Conservation (phyloP, 2,329 filamentous ascomycete species). For the Nemania serpens region DNA sequence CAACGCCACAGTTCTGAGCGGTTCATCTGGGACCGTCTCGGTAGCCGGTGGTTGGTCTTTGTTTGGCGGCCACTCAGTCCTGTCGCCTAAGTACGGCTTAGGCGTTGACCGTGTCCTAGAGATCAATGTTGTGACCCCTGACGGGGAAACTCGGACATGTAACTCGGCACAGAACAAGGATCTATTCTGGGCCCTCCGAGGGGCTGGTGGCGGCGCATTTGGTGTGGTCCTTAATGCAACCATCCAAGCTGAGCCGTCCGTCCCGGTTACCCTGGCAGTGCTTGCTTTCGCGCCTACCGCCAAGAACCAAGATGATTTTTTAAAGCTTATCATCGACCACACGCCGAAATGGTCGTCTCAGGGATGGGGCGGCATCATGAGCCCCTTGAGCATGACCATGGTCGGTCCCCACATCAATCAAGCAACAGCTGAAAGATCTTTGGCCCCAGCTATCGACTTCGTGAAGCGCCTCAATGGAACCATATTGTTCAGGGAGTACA, state of each 20-base stretch:
- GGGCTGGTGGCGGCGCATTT: constrained; percentile 63
- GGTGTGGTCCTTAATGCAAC: constrained; percentile 52
- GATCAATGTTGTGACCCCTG: constrained; percentile 2
- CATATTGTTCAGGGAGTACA: not conserved
- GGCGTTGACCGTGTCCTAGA: constrained; percentile 50
- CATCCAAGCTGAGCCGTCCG: not conserved
- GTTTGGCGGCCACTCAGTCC: constrained; percentile 61
- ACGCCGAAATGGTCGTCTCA: not conserved
- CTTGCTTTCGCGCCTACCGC: not conserved
- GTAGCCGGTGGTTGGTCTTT: constrained; percentile 17
- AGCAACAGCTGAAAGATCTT: not conserved
- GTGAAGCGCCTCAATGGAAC: not conserved
- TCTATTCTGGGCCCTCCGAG: constrained; percentile 66
- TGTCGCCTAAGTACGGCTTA: constrained; percentile 58
- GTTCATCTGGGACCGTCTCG: not conserved
- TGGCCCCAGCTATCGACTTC: not conserved
- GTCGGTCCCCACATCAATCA: not conserved
- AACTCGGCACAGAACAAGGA: constrained; percentile 48
- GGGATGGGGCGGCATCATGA: not conserved
- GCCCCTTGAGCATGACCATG: not conserved
- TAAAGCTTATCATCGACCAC: not conserved
- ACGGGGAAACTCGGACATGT: not conserved
- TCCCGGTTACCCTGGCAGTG: not conserved
- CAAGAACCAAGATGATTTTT: too few species aligned
- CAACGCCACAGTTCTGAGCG: not conserved